Conservation (phyloP, 352 stramenopile genomes). For the Pythium scleroteichum region DNA sequence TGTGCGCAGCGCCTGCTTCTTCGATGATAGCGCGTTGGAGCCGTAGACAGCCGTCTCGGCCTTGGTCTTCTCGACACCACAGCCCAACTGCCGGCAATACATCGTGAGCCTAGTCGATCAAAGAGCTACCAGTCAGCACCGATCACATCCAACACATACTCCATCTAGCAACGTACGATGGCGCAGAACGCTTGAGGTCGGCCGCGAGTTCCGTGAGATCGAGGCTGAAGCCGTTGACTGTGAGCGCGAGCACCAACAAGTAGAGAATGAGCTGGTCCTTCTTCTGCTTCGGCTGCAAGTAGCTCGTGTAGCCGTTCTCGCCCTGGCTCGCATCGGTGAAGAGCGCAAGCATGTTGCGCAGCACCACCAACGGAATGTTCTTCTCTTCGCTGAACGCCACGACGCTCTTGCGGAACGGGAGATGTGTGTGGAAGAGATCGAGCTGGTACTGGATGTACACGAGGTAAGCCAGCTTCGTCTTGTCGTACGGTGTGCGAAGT, state of each 20-base stretch:
- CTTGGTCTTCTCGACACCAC: constrained; percentile 69
- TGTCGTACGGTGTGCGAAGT: constrained; percentile 66
- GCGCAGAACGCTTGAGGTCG: constrained; percentile 64
- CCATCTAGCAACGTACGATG: constrained; percentile 33
- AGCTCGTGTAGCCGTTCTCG: constrained; percentile 56
- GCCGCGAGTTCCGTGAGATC: constrained; percentile 66
- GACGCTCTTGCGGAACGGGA: constrained; percentile 65
- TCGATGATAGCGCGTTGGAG: constrained; percentile 48
- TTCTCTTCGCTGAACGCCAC: constrained; percentile 76
- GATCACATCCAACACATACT: constrained; percentile 3
- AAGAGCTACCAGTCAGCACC: constrained; percentile 2
- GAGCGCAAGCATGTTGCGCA: constrained; percentile 67
- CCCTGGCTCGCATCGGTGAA: constrained; percentile 67
- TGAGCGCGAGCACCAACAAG: constrained; percentile 75
- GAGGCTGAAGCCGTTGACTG: constrained; percentile 72
- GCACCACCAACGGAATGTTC: constrained; percentile 68
- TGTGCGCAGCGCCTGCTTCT: constrained; percentile 68
- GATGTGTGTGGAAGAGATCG: constrained; percentile 61
- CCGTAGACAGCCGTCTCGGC: constrained; percentile 59
- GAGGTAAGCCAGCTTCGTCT: constrained; percentile 65
- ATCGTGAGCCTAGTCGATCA: constrained; percentile 34
- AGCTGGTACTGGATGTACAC: constrained; percentile 78
- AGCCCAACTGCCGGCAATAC: constrained; percentile 79
- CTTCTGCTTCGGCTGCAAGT: constrained; percentile 72
- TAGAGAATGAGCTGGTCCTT: constrained; percentile 85